Base-by-base conservation (phyloP, 2,329 filamentous ascomycete genomes). In the Talaromyces sp. region DNA sequence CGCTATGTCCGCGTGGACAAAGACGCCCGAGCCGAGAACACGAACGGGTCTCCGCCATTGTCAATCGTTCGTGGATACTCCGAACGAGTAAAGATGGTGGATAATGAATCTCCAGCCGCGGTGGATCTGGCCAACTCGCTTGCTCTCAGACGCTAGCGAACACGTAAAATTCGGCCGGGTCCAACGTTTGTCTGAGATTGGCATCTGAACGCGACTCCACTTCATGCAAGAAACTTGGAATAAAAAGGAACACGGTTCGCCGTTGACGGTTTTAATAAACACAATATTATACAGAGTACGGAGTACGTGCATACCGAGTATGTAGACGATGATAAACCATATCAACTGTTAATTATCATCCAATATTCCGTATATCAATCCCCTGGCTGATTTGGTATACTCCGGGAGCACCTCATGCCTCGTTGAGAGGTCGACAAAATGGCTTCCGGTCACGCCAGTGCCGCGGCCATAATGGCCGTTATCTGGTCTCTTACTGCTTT, bases 401-500 rank as follows among this genome's bases (percentile, higher is more conserved):
- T 19, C 43, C 19, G 43, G 9, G 21, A 24, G 43, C 19, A 13
- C 43, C 29, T 55, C 29, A 55, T 55, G 53, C 53, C 29, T 55
- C 10, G 53, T 35, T 24, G 32, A 55, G 19, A 21, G 13, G 6
- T 21, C 26, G 13, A 14, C 49, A 52, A 10, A 29, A 52, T 52
- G 49, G 49, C 51, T 10, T 17, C 24, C 13, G 51, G 29, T 35
- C 29, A 55, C 14, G 53, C 29, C 14, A 35, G 53, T 38, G 52
- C 24, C 19, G 38, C 50, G 41, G 60, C 46, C 60, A 56, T 52
- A 19, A 35, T 54, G 41, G 61, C 46, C 58, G 38, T 60, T n/a
- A 59, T 62, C n/a, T 62, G 61, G 61, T 21, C 49, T 31, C 56
- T 62, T 50, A 46, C 59, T 19, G 54, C 17, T 17, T 3, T 62